Evolutionary conservation across 805 yeast genomes (phyloP), one percentile per base, ranked within the genome.

Genomic region (Dipodascus geniculatus): DNA sequence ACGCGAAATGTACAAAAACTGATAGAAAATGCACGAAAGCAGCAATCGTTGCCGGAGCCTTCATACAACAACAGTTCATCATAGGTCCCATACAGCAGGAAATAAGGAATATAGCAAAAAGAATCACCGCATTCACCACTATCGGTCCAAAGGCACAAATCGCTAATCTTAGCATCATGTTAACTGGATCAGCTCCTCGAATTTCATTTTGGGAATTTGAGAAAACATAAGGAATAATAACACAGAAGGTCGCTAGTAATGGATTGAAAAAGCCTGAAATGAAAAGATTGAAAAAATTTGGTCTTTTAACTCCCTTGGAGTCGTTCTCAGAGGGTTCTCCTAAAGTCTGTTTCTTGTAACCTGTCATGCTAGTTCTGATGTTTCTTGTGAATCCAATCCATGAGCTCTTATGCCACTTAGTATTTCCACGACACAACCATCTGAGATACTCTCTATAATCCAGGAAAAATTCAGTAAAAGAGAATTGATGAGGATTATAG

Each of bases 401-500:
- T 0, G 93, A 84, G 55, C 78, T 74, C 17, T 64, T 61, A 55
- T 75, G 77, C 69, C 74, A 74, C 53, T 69, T 71, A 3, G 77
- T 68, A 59, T 83, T 83, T 1, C 93, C 93, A 56, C 83, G 68
- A 3, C 77, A 75, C 24, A 88, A 67, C 96, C 96, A 88, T 51
- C 78, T 70, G 60, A 87, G 79, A 69, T 79, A 86, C 65, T 82
- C 87, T 69, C 90, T 77, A 77, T 90, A 89, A 70, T 89, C 97
- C 68, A 86, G 77, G 69, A 88, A 85, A 77, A 83, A 89, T 69
- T 87, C 96, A 64, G 81, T 83, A 82, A 87, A 80, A 49, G 93
- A 79, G 68, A 88, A 89, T 73, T 89, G 96, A 72, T 89, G 96
- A 35, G 97, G 96, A 70, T 89, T 89, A 80, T 86, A 89, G 51